These are phyloP conservation scores for Meira miltonrushii DNA, from an alignment of 1,284 basidiomycete species.

Conservation along the genomic window DNA sequence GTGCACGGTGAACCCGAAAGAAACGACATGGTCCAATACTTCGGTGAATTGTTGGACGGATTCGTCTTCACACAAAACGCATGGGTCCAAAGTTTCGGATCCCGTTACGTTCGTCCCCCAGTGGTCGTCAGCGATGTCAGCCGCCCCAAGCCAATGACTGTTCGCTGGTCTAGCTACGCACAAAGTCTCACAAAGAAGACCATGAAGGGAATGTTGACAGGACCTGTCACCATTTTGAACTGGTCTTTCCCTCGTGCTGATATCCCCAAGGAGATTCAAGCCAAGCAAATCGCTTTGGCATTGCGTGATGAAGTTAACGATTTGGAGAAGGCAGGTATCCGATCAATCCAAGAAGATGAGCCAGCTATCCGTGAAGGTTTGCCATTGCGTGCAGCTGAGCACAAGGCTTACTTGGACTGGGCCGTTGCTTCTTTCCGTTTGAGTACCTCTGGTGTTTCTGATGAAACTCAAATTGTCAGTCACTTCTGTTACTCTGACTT, in stretches of 20 bases:
- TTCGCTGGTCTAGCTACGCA: conserved; percentile 93
- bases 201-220: conserved; percentile 98
- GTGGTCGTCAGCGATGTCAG: conserved; percentile 98
- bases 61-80: conserved; percentile 98
- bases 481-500: conserved; percentile 61
- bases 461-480: conserved; percentile 49
- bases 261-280: conserved; percentile 91
- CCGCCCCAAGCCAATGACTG: conserved; percentile 88
- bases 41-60: conserved; percentile 90
- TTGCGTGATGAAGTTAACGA: conserved; percentile 98
- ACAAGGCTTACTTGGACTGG: conserved; percentile 50
- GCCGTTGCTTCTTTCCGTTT: conserved; percentile 52
- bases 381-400: conserved; percentile 48
- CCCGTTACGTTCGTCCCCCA: conserved; percentile 93
- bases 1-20: conserved; percentile 99
- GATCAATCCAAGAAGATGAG: conserved; percentile 98
- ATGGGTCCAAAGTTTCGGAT: conserved; percentile 93
- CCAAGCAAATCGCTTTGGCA: conserved; percentile 94
- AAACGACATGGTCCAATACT: conserved; percentile 99
- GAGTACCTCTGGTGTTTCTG: conserved; percentile 44
- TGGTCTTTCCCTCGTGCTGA: conserved; percentile 99
- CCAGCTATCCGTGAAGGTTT: conserved; percentile 93
- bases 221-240: conserved; percentile 76
- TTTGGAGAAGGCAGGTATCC: conserved; percentile 94
- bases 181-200: conserved; percentile 89